phyloP scores from a whole-genome alignment of 192 early-diverging fungal genomes.

The Coemansia sp. region DNA sequence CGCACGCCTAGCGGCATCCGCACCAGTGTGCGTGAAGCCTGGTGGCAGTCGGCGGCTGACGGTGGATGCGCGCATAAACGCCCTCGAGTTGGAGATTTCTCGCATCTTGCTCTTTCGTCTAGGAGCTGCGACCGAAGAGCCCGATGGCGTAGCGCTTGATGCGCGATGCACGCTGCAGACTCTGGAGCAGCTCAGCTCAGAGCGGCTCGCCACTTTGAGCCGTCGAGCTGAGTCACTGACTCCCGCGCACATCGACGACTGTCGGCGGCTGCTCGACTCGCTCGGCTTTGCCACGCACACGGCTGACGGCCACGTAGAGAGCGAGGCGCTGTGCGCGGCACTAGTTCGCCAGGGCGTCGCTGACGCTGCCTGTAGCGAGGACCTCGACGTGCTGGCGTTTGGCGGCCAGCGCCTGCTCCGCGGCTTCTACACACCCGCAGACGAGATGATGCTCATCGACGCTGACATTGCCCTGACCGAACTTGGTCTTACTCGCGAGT shows the following conservation, averaged over 20 bases:
- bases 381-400: constrained; percentile 41
- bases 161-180: constrained; percentile 5
- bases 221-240: constrained; percentile 62
- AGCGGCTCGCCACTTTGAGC: constrained; percentile 41
- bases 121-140: not conserved
- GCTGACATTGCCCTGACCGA: constrained; percentile 44
- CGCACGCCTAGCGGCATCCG: not conserved
- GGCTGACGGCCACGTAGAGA: constrained; percentile 55
- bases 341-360: constrained; percentile 54
- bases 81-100: constrained; percentile 25
- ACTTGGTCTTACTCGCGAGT: constrained; percentile 56
- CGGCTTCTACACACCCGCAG: constrained; percentile 18
- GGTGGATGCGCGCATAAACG: constrained; percentile 24
- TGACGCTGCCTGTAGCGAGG: constrained; percentile 66
- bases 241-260: constrained; percentile 47
- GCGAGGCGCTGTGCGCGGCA: constrained; percentile 69
- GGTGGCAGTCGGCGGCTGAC: constrained; percentile 2
- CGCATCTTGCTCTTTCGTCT: constrained; percentile 23
- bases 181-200: constrained; percentile 16
- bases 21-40: not conserved
- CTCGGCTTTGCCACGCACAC: constrained; percentile 59
- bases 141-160: not conserved
- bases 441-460: constrained; percentile 57
- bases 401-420: constrained; percentile 35
- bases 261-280: constrained; percentile 50